A percentile compares a stretch with the other conserved stretches of the same genome.
These are phyloP conservation scores for Pythium rishiriense DNA, from an alignment of 352 stramenopile genomes.

Conservation along the genomic window DNA sequence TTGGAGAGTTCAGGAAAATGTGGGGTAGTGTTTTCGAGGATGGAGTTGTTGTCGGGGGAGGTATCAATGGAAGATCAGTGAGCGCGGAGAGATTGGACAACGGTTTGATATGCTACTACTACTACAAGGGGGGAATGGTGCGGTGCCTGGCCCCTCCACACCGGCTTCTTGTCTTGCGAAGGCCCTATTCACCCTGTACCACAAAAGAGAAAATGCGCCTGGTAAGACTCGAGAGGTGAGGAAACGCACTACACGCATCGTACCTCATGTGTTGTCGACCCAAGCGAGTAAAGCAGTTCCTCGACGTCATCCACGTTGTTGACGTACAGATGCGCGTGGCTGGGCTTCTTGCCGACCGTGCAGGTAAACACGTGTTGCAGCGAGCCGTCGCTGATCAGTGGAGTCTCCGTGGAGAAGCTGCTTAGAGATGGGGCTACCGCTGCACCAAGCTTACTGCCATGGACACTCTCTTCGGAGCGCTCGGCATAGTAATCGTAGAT, in stretches of 20 bases:
- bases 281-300: constrained; percentile 69
- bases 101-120: constrained; percentile 1
- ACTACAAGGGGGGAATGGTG: background rate
- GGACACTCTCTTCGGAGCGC: constrained; percentile 78
- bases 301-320: constrained; percentile 90
- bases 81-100: background rate
- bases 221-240: background rate
- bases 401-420: constrained; percentile 20
- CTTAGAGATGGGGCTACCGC: constrained; percentile 9
- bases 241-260: background rate
- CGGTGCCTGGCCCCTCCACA: background rate
- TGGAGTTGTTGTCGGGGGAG: background rate
- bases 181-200: background rate
- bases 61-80: background rate
- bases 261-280: constrained; percentile 23
- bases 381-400: constrained; percentile 44
- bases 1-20: too few relatives aligned
- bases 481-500: constrained; percentile 92
- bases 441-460: constrained; percentile 38
- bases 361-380: constrained; percentile 90
- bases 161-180: background rate
- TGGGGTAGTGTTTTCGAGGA: too few relatives aligned
- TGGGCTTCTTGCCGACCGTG: constrained; percentile 92
- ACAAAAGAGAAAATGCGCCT: background rate
- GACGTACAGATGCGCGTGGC: constrained; percentile 88